Percentiles rank a stretch among this genome's conserved stretches.
These are phyloP conservation scores for Aspergillus spinulosporus DNA, from an alignment of 2,329 filamentous ascomycete genomes.

Conservation along the genomic window DNA sequence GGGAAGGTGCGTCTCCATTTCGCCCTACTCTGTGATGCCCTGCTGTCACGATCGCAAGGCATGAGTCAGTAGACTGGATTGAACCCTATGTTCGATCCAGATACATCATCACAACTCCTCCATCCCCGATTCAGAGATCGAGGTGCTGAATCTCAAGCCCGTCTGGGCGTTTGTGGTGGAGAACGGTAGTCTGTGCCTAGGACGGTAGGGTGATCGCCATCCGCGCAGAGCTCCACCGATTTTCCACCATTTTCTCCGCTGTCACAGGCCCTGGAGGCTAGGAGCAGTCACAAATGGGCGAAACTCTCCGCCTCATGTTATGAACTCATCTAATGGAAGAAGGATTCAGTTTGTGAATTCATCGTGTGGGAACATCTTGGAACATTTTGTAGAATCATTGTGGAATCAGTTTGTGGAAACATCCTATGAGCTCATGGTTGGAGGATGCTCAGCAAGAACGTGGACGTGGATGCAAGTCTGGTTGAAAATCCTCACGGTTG, in stretches of 20 bases:
- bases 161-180: conserved; percentile 1
- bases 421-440: not conserved
- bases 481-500: not conserved
- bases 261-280: not conserved
- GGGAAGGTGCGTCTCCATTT: not conserved
- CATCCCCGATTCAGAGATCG: not conserved
- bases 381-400: too few relatives aligned
- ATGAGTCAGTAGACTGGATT: not conserved
- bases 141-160: not conserved
- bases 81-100: too few relatives aligned
- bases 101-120: not conserved
- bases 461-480: not conserved
- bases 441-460: not conserved
- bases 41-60: not conserved
- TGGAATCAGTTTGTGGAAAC: not conserved
- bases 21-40: not conserved
- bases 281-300: not conserved
- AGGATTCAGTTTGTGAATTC: too few relatives aligned
- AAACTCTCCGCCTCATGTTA: not conserved
- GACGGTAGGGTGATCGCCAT: conserved; percentile 5
- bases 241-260: not conserved
- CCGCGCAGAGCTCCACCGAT: conserved; percentile 2
- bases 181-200: not conserved
- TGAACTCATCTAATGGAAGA: too few relatives aligned
- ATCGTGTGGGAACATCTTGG: too few relatives aligned